These are phyloP conservation scores for Xylaria sp. DNA, from an alignment of 2,329 filamentous ascomycete species.

Conservation along the genomic window DNA sequence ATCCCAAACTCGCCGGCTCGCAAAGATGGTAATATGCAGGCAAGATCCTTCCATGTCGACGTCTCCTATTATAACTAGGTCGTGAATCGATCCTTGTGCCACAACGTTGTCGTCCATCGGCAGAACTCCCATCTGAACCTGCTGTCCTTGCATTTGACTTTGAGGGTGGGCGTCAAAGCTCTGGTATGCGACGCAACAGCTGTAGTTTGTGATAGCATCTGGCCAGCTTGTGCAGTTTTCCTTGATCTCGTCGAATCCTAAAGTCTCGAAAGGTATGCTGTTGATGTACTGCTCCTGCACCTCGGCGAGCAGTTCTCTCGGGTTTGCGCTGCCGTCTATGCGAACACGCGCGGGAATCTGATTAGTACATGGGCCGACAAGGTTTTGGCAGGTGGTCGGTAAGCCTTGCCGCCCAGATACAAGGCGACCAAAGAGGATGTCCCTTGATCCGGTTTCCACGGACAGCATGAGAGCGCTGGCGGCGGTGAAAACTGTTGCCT, in stretches of 20 bases:
- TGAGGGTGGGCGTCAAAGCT: conserved; percentile 25
- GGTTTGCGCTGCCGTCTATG: conserved; percentile 8
- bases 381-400: conserved; percentile 20
- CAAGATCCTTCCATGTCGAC: conserved; percentile 4
- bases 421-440: conserved; percentile 27
- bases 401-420: conserved; percentile 30
- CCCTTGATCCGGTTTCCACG: conserved; percentile 19
- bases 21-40: conserved; percentile 26
- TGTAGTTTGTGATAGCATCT: conserved; percentile 14
- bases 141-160: conserved; percentile 25
- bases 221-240: conserved; percentile 32
- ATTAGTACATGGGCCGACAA: conserved; percentile 32
- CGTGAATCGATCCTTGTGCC: conserved; percentile 18
- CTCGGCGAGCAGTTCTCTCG: conserved; percentile 23
- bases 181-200: conserved; percentile 32
- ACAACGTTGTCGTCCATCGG: conserved; percentile 14
- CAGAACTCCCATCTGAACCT: conserved; percentile 28
- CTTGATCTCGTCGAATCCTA: conserved; percentile 35
- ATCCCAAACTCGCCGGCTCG: conserved; percentile 18
- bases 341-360: conserved; percentile 28
- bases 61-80: conserved; percentile 25
- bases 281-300: conserved; percentile 31
- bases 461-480: conserved; percentile 23
- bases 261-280: conserved; percentile 33
- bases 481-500: conserved; percentile 28